Evolutionary conservation across 768 basidiomycete species (phyloP).

Genomic region (Nidula microcarpa): DNA sequence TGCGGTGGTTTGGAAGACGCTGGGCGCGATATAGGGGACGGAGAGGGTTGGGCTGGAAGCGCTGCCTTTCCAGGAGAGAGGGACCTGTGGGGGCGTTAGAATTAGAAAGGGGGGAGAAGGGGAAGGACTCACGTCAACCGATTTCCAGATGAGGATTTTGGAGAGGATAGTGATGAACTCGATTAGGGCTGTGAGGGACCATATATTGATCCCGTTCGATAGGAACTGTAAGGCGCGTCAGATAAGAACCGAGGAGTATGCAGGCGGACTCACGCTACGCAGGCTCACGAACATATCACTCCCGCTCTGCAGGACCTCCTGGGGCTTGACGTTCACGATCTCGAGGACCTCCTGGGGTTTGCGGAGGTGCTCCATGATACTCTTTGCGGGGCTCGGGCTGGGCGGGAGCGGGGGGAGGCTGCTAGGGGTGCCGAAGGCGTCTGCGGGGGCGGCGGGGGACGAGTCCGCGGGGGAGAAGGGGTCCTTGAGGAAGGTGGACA

Average conservation of each 20-base stretch:
- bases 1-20: constrained; percentile 37
- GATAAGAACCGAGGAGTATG: not conserved
- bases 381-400: constrained; percentile 38
- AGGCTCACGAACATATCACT: constrained; percentile 30
- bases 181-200: constrained; percentile 46
- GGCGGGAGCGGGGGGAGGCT: constrained; percentile 34
- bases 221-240: constrained; percentile 39
- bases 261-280: constrained; percentile 27
- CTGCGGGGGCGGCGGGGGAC: constrained; percentile 13
- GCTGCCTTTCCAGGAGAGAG: constrained; percentile 17
- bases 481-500: constrained; percentile 50
- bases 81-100: constrained; percentile 15
- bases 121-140: too few species aligned
- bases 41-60: constrained; percentile 13
- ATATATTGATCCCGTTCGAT: constrained; percentile 65
- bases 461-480: constrained; percentile 33
- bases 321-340: constrained; percentile 20
- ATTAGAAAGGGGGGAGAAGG: not conserved
- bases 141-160: constrained; percentile 17
- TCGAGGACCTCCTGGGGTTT: constrained; percentile 24
- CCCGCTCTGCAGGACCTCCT: constrained; percentile 31
- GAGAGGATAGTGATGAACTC: constrained; percentile 55
- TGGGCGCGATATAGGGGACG: constrained; percentile 47
- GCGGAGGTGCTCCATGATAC: constrained; percentile 31
- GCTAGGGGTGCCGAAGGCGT: constrained; percentile 26